Evolutionary conservation across 2,329 filamentous ascomycete species (phyloP).

Genomic region (Beauveria varroae): DNA sequence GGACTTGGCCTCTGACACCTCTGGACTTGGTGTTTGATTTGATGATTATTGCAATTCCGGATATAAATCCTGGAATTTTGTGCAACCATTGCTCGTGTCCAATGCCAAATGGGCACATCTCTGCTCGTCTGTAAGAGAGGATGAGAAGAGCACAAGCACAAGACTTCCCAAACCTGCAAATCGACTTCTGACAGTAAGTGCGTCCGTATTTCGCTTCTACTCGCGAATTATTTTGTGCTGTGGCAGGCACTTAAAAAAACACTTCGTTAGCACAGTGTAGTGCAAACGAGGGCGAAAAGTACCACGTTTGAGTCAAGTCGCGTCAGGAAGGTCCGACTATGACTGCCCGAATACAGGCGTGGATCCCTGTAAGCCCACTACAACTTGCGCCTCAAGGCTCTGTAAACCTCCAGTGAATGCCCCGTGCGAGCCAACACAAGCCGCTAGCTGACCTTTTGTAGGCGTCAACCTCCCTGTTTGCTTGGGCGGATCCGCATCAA

Average conservation of each 20-base stretch:
- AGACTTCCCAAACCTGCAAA: too few relatives aligned
- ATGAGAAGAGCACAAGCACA: too few relatives aligned
- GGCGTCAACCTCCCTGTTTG: background rate
- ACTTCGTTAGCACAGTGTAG: background rate
- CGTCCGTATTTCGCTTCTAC: background rate
- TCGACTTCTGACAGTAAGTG: background rate
- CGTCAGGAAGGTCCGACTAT: background rate
- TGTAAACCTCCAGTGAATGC: background rate
- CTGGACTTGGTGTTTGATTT: too few relatives aligned
- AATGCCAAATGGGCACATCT: too few relatives aligned
- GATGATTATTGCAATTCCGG: too few relatives aligned
- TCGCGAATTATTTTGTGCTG: background rate
- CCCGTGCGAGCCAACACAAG: background rate
- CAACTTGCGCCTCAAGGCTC: background rate
- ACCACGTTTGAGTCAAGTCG: background rate
- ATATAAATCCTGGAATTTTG: too few relatives aligned
- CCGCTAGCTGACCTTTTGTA: background rate
- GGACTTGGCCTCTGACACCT: too few relatives aligned
- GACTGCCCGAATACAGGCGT: background rate
- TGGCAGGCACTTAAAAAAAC: too few relatives aligned
- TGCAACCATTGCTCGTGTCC: too few relatives aligned
- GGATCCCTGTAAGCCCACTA: background rate
- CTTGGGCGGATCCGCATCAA: conserved; percentile 3
- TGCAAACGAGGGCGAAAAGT: background rate
- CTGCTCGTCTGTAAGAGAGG: too few relatives aligned